phyloP scores from a whole-genome alignment of 2,329 filamentous ascomycete species.

The Chrysoporthe deuterocubensis region DNA sequence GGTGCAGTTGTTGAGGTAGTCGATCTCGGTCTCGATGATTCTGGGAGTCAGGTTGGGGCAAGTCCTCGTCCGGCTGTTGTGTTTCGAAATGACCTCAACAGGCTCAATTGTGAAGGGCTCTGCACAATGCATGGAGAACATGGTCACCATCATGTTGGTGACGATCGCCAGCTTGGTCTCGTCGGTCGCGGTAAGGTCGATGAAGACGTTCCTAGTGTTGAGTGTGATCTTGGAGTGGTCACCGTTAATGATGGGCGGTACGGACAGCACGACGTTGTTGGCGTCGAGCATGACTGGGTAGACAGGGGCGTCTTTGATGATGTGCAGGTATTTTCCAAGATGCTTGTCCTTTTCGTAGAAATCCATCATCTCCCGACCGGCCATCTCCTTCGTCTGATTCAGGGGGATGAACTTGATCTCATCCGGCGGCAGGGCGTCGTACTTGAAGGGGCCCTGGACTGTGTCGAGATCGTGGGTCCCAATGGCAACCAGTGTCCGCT shows the following conservation, averaged over 20 bases:
- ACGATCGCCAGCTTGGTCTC: conserved; percentile 96
- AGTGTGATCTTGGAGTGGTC: conserved; percentile 95
- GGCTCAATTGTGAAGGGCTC: conserved; percentile 94
- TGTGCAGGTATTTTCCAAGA: conserved; percentile 86
- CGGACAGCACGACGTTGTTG: conserved; percentile 83
- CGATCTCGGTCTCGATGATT: conserved; percentile 78
- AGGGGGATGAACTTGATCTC: conserved; percentile 89
- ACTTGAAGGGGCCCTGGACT: conserved; percentile 91
- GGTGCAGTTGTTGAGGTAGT: conserved; percentile 93
- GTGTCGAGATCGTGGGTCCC: conserved; percentile 97
- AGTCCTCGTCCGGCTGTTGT: conserved; percentile 82
- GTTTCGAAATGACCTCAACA: conserved; percentile 86
- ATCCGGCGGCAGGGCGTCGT: conserved; percentile 89
- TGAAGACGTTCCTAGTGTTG: conserved; percentile 90
- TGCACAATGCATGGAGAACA: conserved; percentile 92
- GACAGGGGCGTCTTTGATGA: conserved; percentile 89
- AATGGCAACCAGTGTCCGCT: conserved; percentile 93
- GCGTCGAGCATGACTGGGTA: conserved; percentile 97
- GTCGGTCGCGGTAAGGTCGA: conserved; percentile 96
- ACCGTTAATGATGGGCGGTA: conserved; percentile 97
- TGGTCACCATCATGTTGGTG: conserved; percentile 91
- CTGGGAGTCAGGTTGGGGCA: conserved; percentile 82
- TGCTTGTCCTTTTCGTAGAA: conserved; percentile 97
- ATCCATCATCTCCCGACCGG: conserved; percentile 84
- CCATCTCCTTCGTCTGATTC: conserved; percentile 90